A percentile compares a stretch with the other conserved stretches of the same genome.
Evolutionary conservation across 2,329 filamentous ascomycete species (phyloP).

Genomic region (Aspergillus pseudoviridinutans): DNA sequence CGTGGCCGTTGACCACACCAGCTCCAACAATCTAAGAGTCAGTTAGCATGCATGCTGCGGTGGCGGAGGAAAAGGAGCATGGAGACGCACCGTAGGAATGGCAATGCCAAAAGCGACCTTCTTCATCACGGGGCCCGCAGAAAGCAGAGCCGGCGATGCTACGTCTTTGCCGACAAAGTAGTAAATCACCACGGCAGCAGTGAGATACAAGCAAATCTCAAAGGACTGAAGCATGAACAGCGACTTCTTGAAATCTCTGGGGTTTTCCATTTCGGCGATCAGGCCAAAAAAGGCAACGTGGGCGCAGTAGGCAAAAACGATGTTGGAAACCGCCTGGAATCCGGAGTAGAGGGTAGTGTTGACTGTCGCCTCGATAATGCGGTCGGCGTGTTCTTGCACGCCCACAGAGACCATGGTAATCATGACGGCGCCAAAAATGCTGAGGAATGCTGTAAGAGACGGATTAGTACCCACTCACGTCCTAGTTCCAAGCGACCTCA

Average conservation of each 20-base stretch:
- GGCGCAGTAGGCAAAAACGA: conserved; percentile 66
- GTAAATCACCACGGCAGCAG: conserved; percentile 67
- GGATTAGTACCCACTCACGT: neutral
- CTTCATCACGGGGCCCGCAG: conserved; percentile 52
- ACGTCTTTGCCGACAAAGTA: conserved; percentile 60
- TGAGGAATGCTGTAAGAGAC: conserved; percentile 51
- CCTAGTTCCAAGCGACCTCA: neutral
- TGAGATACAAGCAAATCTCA: conserved; percentile 59
- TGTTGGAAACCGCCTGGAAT: conserved; percentile 62
- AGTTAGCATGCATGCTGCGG: neutral
- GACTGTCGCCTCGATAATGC: conserved; percentile 33
- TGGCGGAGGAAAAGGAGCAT: too few species aligned
- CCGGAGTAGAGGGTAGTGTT: conserved; percentile 49
- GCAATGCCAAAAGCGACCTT: conserved; percentile 67
- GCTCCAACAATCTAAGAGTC: conserved; percentile 56
- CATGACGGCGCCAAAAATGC: conserved; percentile 60
- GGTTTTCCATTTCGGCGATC: conserved; percentile 60
- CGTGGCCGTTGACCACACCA: conserved; percentile 65
- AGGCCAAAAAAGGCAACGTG: conserved; percentile 67
- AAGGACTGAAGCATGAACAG: conserved; percentile 57
- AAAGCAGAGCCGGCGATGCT: conserved; percentile 62
- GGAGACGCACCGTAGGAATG: conserved; percentile 51
- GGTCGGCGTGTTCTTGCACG: conserved; percentile 42
- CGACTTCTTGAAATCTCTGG: conserved; percentile 58
- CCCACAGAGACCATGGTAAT: conserved; percentile 66